Evolutionary conservation across 495 filamentous ascomycete genomes (phyloP).

Genomic region (Aspergillus funiculosus): DNA sequence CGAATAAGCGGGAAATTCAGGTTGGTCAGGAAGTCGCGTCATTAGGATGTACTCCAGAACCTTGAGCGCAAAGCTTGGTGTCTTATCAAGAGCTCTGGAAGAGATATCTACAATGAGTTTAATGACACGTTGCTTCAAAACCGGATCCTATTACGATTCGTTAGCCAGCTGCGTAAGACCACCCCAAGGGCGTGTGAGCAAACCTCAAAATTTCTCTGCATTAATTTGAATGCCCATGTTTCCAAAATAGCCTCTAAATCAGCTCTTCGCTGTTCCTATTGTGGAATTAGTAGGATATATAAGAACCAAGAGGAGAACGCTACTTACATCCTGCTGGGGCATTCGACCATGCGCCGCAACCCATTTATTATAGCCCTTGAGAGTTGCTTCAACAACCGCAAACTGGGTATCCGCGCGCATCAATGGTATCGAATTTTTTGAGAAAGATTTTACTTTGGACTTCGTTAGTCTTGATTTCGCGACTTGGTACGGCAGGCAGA

Average conservation of each 20-base stretch:
- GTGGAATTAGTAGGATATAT: slow-evolving; percentile 12
- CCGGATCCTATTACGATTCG: slow-evolving; percentile 57
- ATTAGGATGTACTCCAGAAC: slow-evolving; percentile 87
- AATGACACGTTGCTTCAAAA: slow-evolving; percentile 76
- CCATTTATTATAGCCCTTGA: slow-evolving; percentile 89
- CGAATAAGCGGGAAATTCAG: slow-evolving; percentile 63
- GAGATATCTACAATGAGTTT: slow-evolving; percentile 83
- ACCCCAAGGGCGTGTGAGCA: not conserved
- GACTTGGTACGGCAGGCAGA: not conserved
- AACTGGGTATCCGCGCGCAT: slow-evolving; percentile 84
- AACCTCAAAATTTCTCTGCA: slow-evolving; percentile 72
- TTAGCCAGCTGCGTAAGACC: not conserved
- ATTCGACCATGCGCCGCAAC: slow-evolving; percentile 47
- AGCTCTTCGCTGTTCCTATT: slow-evolving; percentile 54
- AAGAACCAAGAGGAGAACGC: not conserved
- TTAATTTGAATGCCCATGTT: slow-evolving; percentile 69
- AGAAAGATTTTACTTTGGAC: slow-evolving; percentile 59
- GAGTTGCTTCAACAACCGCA: slow-evolving; percentile 80
- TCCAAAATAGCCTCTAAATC: slow-evolving; percentile 65
- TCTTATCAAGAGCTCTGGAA: slow-evolving; percentile 70
- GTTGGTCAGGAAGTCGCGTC: slow-evolving; percentile 63
- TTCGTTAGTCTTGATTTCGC: slow-evolving; percentile 24
- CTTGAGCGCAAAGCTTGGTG: slow-evolving; percentile 72
- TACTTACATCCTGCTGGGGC: slow-evolving; percentile 50
- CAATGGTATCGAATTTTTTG: slow-evolving; percentile 69